These are phyloP conservation scores for Calonectria hongkongensis DNA, from an alignment of 2,329 filamentous ascomycete species.

Conservation along the genomic window DNA sequence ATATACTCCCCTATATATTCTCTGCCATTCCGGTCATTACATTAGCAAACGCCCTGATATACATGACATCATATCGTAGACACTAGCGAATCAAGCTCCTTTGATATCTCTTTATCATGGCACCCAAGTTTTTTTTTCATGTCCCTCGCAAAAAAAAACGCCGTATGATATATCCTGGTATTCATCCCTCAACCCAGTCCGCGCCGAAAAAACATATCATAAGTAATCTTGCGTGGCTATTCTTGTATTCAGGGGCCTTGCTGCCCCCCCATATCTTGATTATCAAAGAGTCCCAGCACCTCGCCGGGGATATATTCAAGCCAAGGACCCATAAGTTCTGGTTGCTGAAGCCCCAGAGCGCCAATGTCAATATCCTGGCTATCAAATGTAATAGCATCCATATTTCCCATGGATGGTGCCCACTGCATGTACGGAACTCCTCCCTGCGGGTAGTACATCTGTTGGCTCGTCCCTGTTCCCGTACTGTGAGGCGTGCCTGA, in stretches of 20 bases:
- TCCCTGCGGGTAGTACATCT: constrained; percentile 55
- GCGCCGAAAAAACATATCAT: constrained; percentile 21
- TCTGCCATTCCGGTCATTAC: not conserved
- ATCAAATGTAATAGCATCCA: constrained; percentile 80
- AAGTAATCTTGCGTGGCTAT: constrained; percentile 14
- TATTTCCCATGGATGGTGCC: constrained; percentile 58
- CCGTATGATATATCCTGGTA: constrained; percentile 31
- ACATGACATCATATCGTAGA: constrained; percentile 22
- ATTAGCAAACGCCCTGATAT: constrained; percentile 31
- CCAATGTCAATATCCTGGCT: constrained; percentile 86
- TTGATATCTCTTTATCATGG: constrained; percentile 4
- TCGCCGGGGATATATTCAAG: constrained; percentile 83
- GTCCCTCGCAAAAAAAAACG: constrained; percentile 30
- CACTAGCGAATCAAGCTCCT: constrained; percentile 12
- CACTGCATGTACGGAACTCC: constrained; percentile 56
- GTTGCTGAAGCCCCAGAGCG: constrained; percentile 72
- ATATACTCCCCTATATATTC: not conserved
- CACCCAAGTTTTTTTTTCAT: constrained; percentile 23
- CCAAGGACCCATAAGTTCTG: constrained; percentile 83
- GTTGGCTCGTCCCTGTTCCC: constrained; percentile 22
- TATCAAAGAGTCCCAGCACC: constrained; percentile 74
- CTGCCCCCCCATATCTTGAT: constrained; percentile 53
- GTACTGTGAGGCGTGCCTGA: constrained; percentile 45
- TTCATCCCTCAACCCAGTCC: constrained; percentile 15
- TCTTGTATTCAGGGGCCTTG: constrained; percentile 40